phyloP scores from a whole-genome alignment of 768 basidiomycete genomes.

The Clathrus columnatus region DNA sequence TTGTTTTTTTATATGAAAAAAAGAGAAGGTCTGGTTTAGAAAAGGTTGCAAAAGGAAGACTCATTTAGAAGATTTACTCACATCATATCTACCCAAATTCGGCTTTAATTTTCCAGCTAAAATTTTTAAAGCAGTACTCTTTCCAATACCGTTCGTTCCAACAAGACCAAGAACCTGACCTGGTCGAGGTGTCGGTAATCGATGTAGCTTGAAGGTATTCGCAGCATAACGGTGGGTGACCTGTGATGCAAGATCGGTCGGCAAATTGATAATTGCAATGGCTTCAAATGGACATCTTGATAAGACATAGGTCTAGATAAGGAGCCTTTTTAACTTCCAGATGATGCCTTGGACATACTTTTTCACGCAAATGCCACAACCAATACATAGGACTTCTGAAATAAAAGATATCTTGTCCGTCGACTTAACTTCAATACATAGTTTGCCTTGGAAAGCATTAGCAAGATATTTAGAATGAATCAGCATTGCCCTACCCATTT shows the following conservation, averaged over 20 bases:
- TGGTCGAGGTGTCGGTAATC: conserved; percentile 91
- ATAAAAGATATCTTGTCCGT: conserved; percentile 98
- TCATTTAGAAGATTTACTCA: conserved; percentile 28
- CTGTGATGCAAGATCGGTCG: conserved; percentile 91
- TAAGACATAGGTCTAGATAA: neutral
- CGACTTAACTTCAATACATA: conserved; percentile 96
- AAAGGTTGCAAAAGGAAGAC: too few relatives aligned
- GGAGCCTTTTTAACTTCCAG: neutral
- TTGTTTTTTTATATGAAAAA: neutral
- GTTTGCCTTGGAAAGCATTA: conserved; percentile 52
- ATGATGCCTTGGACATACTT: conserved; percentile 51
- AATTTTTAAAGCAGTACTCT: conserved; percentile 95
- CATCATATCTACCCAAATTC: conserved; percentile 94
- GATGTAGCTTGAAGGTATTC: conserved; percentile 98
- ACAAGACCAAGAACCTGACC: conserved; percentile 98
- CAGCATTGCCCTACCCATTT: conserved; percentile 83
- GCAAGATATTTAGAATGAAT: neutral
- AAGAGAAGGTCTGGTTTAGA: too few relatives aligned
- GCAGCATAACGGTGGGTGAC: conserved; percentile 98
- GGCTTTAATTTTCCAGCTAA: conserved; percentile 96
- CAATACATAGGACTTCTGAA: conserved; percentile 97
- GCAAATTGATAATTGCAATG: conserved; percentile 96
- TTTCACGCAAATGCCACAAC: conserved; percentile 99
- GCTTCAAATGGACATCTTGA: conserved; percentile 96
- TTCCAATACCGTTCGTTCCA: conserved; percentile 99